Evolutionary conservation across 163 green algal genomes (phyloP).

Genomic region (Dunaliella salina): DNA sequence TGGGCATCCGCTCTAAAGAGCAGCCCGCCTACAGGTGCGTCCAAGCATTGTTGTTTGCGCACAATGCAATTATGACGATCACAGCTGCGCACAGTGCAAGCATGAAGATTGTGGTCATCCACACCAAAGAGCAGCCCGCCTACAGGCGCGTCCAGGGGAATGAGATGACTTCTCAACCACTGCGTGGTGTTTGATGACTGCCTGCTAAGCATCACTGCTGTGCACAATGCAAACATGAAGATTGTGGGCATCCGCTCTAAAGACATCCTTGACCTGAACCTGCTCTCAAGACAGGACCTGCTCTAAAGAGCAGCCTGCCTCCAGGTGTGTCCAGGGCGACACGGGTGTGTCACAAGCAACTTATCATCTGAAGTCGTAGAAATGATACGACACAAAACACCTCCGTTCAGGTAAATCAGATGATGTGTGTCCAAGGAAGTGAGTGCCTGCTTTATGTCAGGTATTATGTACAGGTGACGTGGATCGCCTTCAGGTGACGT

Average conservation of each 20-base stretch:
- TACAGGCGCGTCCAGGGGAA: neutral
- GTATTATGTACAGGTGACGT: too few relatives aligned
- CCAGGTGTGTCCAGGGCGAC: neutral
- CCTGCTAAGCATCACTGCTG: neutral
- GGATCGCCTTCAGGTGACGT: too few relatives aligned
- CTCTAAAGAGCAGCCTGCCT: neutral
- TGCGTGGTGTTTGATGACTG: constrained; percentile 1
- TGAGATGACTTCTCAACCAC: neutral
- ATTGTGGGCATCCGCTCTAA: neutral
- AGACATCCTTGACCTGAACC: too few relatives aligned
- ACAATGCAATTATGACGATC: too few relatives aligned
- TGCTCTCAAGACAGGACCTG: too few relatives aligned
- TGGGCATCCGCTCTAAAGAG: neutral
- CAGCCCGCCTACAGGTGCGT: neutral
- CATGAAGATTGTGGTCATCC: neutral
- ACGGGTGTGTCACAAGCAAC: too few relatives aligned
- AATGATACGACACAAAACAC: too few relatives aligned
- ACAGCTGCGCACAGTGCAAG: neutral
- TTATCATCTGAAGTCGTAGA: too few relatives aligned
- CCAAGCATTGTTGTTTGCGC: too few relatives aligned
- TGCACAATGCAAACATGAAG: neutral
- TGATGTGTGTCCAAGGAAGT: too few relatives aligned
- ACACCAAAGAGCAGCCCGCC: neutral
- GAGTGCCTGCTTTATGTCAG: too few relatives aligned
- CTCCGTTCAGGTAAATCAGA: too few relatives aligned